Conservation (phyloP, 1,284 basidiomycete species). For the Afroboletus lepidellus region DNA sequence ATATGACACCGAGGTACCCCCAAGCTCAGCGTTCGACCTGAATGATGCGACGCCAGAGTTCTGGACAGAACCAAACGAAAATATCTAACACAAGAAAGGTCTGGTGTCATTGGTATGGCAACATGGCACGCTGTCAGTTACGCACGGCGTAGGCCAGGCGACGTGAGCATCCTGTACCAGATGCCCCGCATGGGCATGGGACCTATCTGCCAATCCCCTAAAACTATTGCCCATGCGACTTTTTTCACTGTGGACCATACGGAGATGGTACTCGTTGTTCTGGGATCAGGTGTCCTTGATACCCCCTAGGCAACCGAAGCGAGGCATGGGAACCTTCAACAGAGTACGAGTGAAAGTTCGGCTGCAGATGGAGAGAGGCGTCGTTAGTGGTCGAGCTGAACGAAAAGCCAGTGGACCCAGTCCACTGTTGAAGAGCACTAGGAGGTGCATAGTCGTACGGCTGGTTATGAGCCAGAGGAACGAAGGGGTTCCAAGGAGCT, state of each 20-base stretch:
- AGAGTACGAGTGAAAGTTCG: slow-evolving; percentile 17
- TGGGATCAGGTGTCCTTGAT: slow-evolving; percentile 7
- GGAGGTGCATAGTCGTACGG: slow-evolving; percentile 3
- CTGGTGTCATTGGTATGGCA: background rate
- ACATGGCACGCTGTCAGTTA: background rate
- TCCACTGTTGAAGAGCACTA: slow-evolving; percentile 1
- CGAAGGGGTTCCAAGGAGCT: background rate
- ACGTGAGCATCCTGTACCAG: background rate
- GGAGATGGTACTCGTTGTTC: background rate
- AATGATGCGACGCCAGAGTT: background rate
- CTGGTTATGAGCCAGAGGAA: slow-evolving; percentile 1
- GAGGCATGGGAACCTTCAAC: slow-evolving; percentile 6
- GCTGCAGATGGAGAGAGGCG: slow-evolving; percentile 12
- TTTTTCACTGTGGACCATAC: background rate
- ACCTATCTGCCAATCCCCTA: background rate
- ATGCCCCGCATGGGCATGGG: background rate
- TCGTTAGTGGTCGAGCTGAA: background rate
- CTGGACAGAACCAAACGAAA: background rate
- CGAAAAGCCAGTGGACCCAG: slow-evolving; percentile 3
- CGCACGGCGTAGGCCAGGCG: background rate
- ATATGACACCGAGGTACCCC: background rate
- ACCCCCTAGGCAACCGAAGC: slow-evolving; percentile 10
- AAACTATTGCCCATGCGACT: background rate
- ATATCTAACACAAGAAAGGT: background rate
- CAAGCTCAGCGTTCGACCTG: background rate